Conservation (phyloP, 2,329 filamentous ascomycete genomes). For the Penicillium palitans region DNA sequence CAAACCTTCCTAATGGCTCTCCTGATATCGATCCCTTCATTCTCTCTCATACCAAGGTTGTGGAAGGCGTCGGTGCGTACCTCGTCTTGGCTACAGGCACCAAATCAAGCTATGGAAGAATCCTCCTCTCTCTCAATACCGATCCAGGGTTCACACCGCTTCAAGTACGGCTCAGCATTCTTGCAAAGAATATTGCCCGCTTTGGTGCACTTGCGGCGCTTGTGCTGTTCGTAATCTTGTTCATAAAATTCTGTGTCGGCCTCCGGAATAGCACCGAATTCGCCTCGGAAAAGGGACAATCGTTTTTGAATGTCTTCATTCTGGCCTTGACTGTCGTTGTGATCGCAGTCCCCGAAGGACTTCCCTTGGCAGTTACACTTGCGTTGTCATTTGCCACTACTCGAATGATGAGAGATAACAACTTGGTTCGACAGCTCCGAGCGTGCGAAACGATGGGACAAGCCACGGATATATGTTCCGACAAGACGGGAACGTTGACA, state of each 20-base stretch:
- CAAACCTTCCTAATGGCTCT: slow-evolving; percentile 23
- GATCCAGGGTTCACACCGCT: slow-evolving; percentile 71
- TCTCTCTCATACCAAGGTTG: slow-evolving; percentile 74
- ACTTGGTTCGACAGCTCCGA: slow-evolving; percentile 70
- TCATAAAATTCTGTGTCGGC: slow-evolving; percentile 78
- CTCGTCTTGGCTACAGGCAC: slow-evolving; percentile 69
- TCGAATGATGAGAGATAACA: slow-evolving; percentile 72
- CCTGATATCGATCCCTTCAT: slow-evolving; percentile 65
- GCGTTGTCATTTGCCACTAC: slow-evolving; percentile 73
- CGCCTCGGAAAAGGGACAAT: slow-evolving; percentile 46
- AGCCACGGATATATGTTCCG: slow-evolving; percentile 73
- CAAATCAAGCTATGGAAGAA: slow-evolving; percentile 69
- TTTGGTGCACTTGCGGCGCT: slow-evolving; percentile 64
- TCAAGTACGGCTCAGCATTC: slow-evolving; percentile 70
- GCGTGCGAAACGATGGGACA: slow-evolving; percentile 79
- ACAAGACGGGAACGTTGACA: slow-evolving; percentile 73
- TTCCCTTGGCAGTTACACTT: slow-evolving; percentile 72
- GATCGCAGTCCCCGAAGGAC: slow-evolving; percentile 71
- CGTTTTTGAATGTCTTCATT: slow-evolving; percentile 70
- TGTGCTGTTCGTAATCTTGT: slow-evolving; percentile 76
- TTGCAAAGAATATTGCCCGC: slow-evolving; percentile 73
- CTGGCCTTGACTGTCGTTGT: slow-evolving; percentile 74
- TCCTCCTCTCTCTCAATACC: slow-evolving; percentile 68
- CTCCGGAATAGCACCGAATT: slow-evolving; percentile 65
- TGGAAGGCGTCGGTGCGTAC: slow-evolving; percentile 73